A percentile compares a stretch with the other conserved stretches of the same genome.
Conservation (phyloP, 2,329 filamentous ascomycete species). For the Colletotrichum cereale region DNA sequence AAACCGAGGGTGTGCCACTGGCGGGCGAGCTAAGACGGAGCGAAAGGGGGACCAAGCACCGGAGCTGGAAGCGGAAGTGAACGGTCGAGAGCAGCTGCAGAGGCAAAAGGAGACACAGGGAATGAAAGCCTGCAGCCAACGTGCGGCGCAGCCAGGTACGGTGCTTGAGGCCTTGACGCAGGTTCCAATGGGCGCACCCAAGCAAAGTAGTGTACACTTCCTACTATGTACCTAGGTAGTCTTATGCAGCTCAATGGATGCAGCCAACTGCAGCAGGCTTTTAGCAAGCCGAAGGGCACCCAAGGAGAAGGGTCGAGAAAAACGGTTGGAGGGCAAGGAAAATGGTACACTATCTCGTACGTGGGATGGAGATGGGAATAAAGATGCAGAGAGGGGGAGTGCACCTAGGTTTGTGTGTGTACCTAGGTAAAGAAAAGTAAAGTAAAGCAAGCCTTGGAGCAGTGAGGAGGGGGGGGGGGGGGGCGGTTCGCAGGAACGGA, state of each 20-base stretch:
- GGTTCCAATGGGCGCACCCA: background rate
- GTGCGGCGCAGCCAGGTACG: background rate
- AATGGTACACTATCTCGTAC: too few relatives aligned
- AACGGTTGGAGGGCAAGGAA: background rate
- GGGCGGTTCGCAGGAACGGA: conserved; percentile 17
- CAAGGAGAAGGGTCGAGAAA: background rate
- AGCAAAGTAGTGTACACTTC: background rate
- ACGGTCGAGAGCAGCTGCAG: conserved; percentile 10
- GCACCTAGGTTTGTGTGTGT: too few relatives aligned
- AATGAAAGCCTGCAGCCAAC: conserved; percentile 29
- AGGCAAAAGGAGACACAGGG: conserved; percentile 3
- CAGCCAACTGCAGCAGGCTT: conserved; percentile 3
- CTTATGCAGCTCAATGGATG: background rate
- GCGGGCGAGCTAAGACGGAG: conserved; percentile 28
- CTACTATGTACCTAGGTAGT: background rate
- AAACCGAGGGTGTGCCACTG: conserved; percentile 30
- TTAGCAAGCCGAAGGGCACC: background rate
- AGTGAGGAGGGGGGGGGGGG: background rate
- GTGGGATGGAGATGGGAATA: too few relatives aligned
- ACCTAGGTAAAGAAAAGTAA: too few relatives aligned
- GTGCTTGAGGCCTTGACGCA: conserved; percentile 5
- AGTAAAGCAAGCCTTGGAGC: background rate
- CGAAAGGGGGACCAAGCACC: conserved; percentile 37
- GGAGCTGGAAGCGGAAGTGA: conserved; percentile 22
- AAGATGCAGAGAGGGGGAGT: background rate